Conservation (phyloP, 352 stramenopile genomes). For the Plasmopara viticola region DNA sequence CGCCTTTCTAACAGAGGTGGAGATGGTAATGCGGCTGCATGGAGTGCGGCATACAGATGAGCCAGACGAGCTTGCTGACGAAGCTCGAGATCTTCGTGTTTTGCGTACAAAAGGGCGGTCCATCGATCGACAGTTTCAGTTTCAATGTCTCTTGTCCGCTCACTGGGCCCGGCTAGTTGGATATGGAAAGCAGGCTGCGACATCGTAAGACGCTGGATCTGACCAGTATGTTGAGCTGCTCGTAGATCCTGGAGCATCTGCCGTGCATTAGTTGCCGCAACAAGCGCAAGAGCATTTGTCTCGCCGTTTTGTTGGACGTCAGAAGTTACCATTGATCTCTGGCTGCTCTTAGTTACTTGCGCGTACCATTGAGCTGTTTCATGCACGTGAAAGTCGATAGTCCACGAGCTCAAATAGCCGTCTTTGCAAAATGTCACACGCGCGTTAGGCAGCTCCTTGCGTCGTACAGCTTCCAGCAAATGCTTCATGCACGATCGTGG, state of each 20-base stretch:
- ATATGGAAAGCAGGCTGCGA: conserved; percentile 46
- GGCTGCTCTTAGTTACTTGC: conserved; percentile 1
- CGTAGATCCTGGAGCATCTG: conserved; percentile 49
- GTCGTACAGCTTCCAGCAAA: conserved; percentile 27
- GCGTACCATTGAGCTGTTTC: conserved; percentile 42
- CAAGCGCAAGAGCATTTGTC: conserved; percentile 16
- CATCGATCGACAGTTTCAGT: conserved; percentile 22
- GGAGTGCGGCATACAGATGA: conserved; percentile 47
- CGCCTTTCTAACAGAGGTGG: conserved; percentile 12
- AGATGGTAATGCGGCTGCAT: conserved; percentile 29
- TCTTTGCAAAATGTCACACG: conserved; percentile 35
- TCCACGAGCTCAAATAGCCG: conserved; percentile 51
- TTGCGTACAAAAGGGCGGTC: conserved; percentile 44
- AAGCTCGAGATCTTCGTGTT: conserved; percentile 50
- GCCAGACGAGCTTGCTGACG: conserved; percentile 56
- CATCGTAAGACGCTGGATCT: conserved; percentile 53
- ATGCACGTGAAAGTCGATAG: conserved; percentile 52
- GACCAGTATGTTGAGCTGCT: conserved; percentile 40
- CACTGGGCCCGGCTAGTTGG: conserved; percentile 29
- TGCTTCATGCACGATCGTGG: conserved; percentile 29
- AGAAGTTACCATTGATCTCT: conserved; percentile 4
- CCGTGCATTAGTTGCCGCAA: conserved; percentile 28
- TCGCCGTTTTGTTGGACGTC: conserved; percentile 15
- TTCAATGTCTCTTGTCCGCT: conserved; percentile 4
- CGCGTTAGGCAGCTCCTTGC: conserved; percentile 19